Evolutionary conservation across 331 rosid species (phyloP).

Genomic region (Arachis monticola): DNA sequence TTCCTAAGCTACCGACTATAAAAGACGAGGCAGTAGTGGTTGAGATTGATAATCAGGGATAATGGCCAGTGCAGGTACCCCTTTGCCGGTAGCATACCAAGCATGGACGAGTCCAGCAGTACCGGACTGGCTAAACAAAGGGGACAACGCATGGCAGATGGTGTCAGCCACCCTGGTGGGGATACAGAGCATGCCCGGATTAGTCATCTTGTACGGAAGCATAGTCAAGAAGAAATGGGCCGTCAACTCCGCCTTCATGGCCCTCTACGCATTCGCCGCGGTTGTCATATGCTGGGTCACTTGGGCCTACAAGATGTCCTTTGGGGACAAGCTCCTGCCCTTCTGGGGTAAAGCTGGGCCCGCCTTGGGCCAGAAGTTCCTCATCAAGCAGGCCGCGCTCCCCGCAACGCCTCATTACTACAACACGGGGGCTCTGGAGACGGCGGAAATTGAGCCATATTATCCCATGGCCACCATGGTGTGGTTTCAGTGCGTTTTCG

Average conservation of each 20-base stretch:
- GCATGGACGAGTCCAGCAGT: slow-evolving; percentile 47
- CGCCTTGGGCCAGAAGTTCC: slow-evolving; percentile 61
- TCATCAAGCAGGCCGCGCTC: slow-evolving; percentile 43
- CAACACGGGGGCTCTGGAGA: slow-evolving; percentile 23
- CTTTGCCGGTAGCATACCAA: slow-evolving; percentile 49
- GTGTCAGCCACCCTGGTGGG: slow-evolving; percentile 67
- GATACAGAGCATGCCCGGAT: slow-evolving; percentile 73
- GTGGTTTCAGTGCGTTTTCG: slow-evolving; percentile 75
- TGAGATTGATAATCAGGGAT: too few relatives aligned
- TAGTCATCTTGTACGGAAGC: slow-evolving; percentile 74
- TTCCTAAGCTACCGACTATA: too few relatives aligned
- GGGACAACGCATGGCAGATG: slow-evolving; percentile 88
- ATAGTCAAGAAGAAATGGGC: slow-evolving; percentile 81
- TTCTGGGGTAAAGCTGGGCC: slow-evolving; percentile 79
- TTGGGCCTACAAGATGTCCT: slow-evolving; percentile 83
- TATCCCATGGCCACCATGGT: slow-evolving; percentile 80
- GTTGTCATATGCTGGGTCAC: slow-evolving; percentile 69
- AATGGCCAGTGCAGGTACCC: slow-evolving; percentile 39
- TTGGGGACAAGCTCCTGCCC: slow-evolving; percentile 63
- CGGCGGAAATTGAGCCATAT: slow-evolving; percentile 39
- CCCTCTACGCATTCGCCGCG: slow-evolving; percentile 76
- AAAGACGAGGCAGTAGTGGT: too few relatives aligned
- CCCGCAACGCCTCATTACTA: slow-evolving; percentile 42
- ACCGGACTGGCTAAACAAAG: slow-evolving; percentile 75
- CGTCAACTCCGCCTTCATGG: slow-evolving; percentile 80